Conservation (phyloP, 495 filamentous ascomycete species). For the Penicillium lividum region DNA sequence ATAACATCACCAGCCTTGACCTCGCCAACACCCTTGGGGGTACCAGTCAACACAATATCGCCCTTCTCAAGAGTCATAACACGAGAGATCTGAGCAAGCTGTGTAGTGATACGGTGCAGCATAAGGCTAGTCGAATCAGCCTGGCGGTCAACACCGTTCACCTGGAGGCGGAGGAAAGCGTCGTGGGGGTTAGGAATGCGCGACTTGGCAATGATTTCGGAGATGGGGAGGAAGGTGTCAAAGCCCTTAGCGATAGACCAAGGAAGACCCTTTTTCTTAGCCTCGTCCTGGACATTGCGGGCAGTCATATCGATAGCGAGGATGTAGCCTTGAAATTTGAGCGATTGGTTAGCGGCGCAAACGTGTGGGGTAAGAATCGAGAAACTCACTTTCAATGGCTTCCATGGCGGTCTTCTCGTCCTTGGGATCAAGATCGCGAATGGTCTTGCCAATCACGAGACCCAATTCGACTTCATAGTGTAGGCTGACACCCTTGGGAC, state of each 20-base stretch:
- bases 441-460: slow-evolving; percentile 74
- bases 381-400: slow-evolving; percentile 48
- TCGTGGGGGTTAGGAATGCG: slow-evolving; percentile 84
- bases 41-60: slow-evolving; percentile 91
- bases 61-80: slow-evolving; percentile 94
- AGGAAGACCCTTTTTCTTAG: slow-evolving; percentile 94
- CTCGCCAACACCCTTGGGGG: slow-evolving; percentile 91
- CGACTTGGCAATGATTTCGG: slow-evolving; percentile 71
- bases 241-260: slow-evolving; percentile 97
- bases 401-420: slow-evolving; percentile 55
- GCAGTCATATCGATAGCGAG: slow-evolving; percentile 93
- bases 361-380: neutral
- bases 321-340: slow-evolving; percentile 62
- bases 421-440: slow-evolving; percentile 70
- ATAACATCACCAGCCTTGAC: slow-evolving; percentile 87
- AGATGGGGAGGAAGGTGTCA: slow-evolving; percentile 92
- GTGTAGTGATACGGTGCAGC: slow-evolving; percentile 85
- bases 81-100: slow-evolving; percentile 84
- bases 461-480: slow-evolving; percentile 97
- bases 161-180: slow-evolving; percentile 77
- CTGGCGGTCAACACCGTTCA: slow-evolving; percentile 75
- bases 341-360: neutral
- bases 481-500: slow-evolving; percentile 75
- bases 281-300: slow-evolving; percentile 89
- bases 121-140: slow-evolving; percentile 86